Conservation (phyloP, 2,329 filamentous ascomycete species). For the Aspergillus pseudoterreus region DNA sequence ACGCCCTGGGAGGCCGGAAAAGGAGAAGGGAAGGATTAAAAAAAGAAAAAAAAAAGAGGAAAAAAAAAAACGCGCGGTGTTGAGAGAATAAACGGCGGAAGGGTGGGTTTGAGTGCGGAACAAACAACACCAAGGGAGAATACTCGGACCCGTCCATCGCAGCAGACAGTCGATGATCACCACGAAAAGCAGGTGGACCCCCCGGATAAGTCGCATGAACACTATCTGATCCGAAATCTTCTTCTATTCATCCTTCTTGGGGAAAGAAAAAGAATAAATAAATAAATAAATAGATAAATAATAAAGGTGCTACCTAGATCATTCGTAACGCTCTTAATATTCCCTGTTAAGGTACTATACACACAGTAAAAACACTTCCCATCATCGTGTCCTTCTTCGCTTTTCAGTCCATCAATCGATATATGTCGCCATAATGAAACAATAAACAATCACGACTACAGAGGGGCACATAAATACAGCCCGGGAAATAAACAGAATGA, state of each 20-base stretch:
- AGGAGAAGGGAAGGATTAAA: background rate
- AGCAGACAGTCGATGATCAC: too few relatives aligned
- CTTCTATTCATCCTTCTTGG: too few relatives aligned
- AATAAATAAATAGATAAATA: too few relatives aligned
- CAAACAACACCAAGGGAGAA: too few relatives aligned
- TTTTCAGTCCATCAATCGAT: slow-evolving; percentile 1
- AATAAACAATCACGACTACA: background rate
- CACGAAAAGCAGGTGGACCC: too few relatives aligned
- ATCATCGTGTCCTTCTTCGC: background rate
- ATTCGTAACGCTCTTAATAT: background rate
- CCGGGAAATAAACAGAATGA: too few relatives aligned
- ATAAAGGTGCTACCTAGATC: too few relatives aligned
- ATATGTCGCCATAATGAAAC: slow-evolving; percentile 4
- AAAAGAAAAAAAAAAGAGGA: background rate
- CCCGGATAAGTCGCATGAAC: too few relatives aligned
- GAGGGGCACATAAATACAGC: background rate
- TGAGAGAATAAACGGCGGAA: background rate
- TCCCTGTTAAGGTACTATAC: background rate
- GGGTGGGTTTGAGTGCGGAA: too few relatives aligned
- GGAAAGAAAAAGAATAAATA: too few relatives aligned
- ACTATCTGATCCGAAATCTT: too few relatives aligned
- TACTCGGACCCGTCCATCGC: too few relatives aligned
- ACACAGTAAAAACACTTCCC: background rate
- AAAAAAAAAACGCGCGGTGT: background rate
- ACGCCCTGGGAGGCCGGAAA: background rate